Percentiles rank a stretch among this genome's conserved stretches.
These are phyloP conservation scores for Epichloe scottii DNA, from an alignment of 2,329 filamentous ascomycete species.

Conservation along the genomic window DNA sequence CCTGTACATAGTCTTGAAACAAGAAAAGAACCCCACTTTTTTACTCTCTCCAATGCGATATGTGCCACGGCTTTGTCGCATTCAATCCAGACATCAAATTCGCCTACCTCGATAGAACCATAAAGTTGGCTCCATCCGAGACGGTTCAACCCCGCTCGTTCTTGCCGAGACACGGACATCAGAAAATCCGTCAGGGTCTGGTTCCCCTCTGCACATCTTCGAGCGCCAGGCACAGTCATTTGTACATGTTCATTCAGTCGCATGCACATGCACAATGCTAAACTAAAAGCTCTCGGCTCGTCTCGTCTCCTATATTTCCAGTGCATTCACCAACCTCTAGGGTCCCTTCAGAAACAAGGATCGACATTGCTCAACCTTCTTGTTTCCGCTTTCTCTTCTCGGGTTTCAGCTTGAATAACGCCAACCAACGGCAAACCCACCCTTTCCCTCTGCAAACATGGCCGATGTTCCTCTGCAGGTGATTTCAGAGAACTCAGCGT, in stretches of 20 bases:
- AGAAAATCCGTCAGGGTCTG: background rate
- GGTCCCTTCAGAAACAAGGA: background rate
- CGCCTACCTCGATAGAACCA: no score
- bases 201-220: background rate
- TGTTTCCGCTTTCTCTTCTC: background rate
- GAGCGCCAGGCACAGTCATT: background rate
- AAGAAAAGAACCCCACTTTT: no score
- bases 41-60: no score
- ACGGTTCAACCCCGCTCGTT: background rate
- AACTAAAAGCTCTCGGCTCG: background rate
- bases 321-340: background rate
- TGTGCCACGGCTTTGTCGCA: no score
- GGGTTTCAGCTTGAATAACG: background rate
- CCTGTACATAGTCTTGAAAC: no score
- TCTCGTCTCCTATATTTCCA: background rate
- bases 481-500: conserved; percentile 62
- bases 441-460: conserved; percentile 25
- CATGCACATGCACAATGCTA: background rate
- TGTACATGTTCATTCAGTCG: background rate
- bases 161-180: background rate
- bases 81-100: no score
- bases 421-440: background rate
- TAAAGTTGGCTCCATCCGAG: background rate
- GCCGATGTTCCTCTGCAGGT: conserved; percentile 66
- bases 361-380: background rate